Base-by-base conservation (phyloP, 176 grass and related monocot genomes). In the Aegilops tauschii region DNA sequence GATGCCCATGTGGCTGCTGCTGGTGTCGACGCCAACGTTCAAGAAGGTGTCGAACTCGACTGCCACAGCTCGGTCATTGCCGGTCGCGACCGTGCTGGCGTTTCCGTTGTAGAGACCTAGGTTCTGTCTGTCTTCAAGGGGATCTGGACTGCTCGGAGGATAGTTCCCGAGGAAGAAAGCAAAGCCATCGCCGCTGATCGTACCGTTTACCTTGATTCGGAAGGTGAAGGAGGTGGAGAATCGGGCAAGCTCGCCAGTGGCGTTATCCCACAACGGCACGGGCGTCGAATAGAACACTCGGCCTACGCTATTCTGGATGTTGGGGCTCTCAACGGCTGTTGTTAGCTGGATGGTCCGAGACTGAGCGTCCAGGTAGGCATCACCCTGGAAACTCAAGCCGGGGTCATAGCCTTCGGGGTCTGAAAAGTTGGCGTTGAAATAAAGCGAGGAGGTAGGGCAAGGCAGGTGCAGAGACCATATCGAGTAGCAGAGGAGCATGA, bases 81-180 rank as follows among this genome's bases (percentile, higher is more conserved):
- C 65, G 2, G 18, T 81, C 1, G 30, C 77, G 25, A 12, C 34
- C 29, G 6, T 56, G 3, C 66, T 12, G 1, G 5, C 9, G 30
- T 3, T 34, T 16, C 1, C 1, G 28, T 31, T 7, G 77, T 79
- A 79, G 66, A 92, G 83, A 12, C 90, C 83, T 2, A 89, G 35
- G 4, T 6, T 23, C 1, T 1, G 34, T 0, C 72, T 78, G 0
- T 1, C 1, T 40, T 9, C 45, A n/a, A 25, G 17, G 34, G 2
- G 4, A 6, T 56, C 52, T 37, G 36, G 36, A 37, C 36, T 37
- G 36, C 36, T 37, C 36, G 36, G 17, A 20, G 90, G 86, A 40
- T 75, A 86, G 10, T 74, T 45, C 18, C 83, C 64, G 29, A 92
- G 79, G 80, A 89, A 89, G 87, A 92, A 92, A 34, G 90, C 87